A percentile compares a stretch with the other conserved stretches of the same genome.
Conservation (phyloP, 2,329 filamentous ascomycete species). For the Camillea tinctor region DNA sequence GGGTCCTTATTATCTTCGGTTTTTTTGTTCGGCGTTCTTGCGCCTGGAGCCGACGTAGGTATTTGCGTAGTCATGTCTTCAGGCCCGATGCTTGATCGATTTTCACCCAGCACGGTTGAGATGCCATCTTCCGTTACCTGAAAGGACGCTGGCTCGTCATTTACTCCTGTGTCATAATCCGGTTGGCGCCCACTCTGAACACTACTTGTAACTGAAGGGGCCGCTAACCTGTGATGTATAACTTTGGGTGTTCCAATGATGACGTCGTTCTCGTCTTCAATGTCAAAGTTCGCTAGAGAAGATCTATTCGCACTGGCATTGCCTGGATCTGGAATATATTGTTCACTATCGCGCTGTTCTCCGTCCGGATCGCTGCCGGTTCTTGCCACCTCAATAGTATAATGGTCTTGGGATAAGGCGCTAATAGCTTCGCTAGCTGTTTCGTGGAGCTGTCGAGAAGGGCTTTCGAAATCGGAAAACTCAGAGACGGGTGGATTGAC, state of each 20-base stretch:
- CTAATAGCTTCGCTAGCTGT: slow-evolving; percentile 20
- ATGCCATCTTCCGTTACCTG: slow-evolving; percentile 14
- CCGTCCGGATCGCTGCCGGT: not conserved
- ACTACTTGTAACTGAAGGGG: slow-evolving; percentile 41
- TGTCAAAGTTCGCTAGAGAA: slow-evolving; percentile 16
- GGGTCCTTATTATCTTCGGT: not conserved
- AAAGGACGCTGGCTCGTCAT: slow-evolving; percentile 26
- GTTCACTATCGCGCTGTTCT: not conserved
- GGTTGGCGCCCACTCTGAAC: slow-evolving; percentile 50
- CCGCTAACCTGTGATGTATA: slow-evolving; percentile 31
- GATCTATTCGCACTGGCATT: slow-evolving; percentile 10
- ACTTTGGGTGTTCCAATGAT: slow-evolving; percentile 27
- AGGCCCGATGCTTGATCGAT: slow-evolving; percentile 1
- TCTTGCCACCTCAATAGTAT: slow-evolving; percentile 3
- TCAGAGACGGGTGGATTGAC: slow-evolving; percentile 23
- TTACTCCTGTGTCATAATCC: slow-evolving; percentile 40
- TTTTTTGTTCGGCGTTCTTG: slow-evolving; percentile 7
- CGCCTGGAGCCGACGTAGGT: not conserved
- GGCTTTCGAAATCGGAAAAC: slow-evolving; percentile 29
- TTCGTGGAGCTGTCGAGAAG: slow-evolving; percentile 30
- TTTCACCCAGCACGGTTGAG: slow-evolving; percentile 6
- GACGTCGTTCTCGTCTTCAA: slow-evolving; percentile 17
- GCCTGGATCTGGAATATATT: not conserved
- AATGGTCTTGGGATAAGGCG: slow-evolving; percentile 8
- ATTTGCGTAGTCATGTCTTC: slow-evolving; percentile 6